A percentile compares a stretch with the other conserved stretches of the same genome.
Conservation (phyloP, 2,329 filamentous ascomycete genomes). For the Calonectria ilicicola region DNA sequence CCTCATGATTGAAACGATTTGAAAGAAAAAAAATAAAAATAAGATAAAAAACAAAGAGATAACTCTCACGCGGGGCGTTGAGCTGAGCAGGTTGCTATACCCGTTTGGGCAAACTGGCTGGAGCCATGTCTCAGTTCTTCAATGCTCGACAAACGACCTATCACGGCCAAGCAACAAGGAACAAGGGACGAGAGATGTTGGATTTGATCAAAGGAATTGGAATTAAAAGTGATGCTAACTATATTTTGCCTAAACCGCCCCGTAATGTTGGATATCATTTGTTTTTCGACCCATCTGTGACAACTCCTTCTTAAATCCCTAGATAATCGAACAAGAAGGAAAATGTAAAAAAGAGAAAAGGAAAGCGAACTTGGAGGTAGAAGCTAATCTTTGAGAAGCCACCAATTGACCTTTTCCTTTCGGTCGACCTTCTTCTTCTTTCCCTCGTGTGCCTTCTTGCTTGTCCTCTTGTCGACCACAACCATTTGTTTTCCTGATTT, state of each 20-base stretch:
- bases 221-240: background rate
- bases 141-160: background rate
- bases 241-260: background rate
- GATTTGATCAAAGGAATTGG: background rate
- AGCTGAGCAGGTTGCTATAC: background rate
- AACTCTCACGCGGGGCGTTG: background rate
- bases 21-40: background rate
- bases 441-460: constrained; percentile 22
- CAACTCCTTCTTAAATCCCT: background rate
- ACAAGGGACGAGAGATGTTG: background rate
- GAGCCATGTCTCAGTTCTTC: background rate
- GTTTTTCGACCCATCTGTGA: background rate
- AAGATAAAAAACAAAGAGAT: background rate
- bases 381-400: constrained; percentile 29
- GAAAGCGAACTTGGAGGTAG: background rate
- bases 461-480: constrained; percentile 31
- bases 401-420: constrained; percentile 35
- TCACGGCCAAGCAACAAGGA: background rate
- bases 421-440: constrained; percentile 37
- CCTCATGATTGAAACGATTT: background rate
- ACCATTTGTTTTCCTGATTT: constrained; percentile 15
- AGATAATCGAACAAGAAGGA: background rate
- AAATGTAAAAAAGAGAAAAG: background rate
- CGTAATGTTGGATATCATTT: background rate
- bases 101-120: background rate